Evolutionary conservation across 345 rosid species (phyloP), one percentile per base, ranked within the genome.

Genomic region (Syzygium jambos): DNA sequence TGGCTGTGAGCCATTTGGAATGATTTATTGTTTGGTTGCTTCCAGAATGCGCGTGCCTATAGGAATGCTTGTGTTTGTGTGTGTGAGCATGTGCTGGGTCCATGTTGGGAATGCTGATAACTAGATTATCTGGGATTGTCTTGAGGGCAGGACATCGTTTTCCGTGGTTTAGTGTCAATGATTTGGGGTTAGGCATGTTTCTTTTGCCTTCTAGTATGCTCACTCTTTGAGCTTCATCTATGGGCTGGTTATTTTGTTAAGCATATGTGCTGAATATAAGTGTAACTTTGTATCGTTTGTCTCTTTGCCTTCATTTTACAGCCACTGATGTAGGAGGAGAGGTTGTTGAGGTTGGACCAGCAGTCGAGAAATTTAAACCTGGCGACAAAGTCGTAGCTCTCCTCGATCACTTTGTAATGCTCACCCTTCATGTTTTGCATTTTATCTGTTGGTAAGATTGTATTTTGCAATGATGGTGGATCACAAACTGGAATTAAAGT

Each of bases 301-400:
- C 21, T 11, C 78, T n/a, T 30, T 22, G 52, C 61, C 43, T 78
- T 80, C 22, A 83, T 29, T 84, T 21, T 52, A 63, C 87, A 89
- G 92, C 80, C 53, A 88, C 91, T 29, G 93, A 90, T 90, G 90
- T 92, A 63, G 91, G 89, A 14, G 92, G 93, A 86, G 91, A 91
- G 85, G 89, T 91, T 63, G 84, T 89, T 17, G 89, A 90, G 87
- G 89, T 91, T 59, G 93, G 93, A 29, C 53, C 85, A 59, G 91
- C 80, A 15, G 91, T 91, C 19, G 78, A 88, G 52, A 87, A 89
- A 25, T 89, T 91, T 86, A 89, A 90, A 84, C 17, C 55, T 14
- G 92, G 93, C 5, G 91, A 91, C 68, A 90, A 91, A 91, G 91
- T 92, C 19, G 88, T 91, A 5, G 91, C 92, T 54, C 22, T 89